A percentile compares a stretch with the other conserved stretches of the same genome.
These are phyloP conservation scores for Quambalaria eucalypti DNA, from an alignment of 1,284 basidiomycete species.

Conservation along the genomic window DNA sequence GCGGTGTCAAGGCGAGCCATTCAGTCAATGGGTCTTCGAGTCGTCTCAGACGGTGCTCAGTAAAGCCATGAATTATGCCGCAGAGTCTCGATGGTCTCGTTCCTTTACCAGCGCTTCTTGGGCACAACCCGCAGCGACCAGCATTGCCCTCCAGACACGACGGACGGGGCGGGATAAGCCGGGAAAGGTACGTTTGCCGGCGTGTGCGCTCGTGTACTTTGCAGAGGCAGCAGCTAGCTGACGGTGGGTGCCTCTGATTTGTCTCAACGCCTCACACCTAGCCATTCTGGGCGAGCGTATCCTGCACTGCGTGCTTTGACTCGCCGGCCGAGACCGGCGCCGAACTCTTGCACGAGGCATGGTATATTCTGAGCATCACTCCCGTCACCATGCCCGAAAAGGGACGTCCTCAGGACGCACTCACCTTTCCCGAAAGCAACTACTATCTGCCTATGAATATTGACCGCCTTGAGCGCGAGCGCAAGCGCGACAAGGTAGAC, in stretches of 20 bases:
- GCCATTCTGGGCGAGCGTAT: neutral
- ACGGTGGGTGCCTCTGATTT: no score
- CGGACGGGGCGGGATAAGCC: neutral
- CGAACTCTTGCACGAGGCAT: neutral
- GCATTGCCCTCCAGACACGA: neutral
- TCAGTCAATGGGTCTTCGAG: neutral
- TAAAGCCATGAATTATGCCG: neutral
- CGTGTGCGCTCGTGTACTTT: neutral
- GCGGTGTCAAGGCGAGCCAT: neutral
- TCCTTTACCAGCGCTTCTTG: neutral
- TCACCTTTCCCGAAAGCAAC: no score
- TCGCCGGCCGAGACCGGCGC: neutral
- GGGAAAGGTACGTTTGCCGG: neutral
- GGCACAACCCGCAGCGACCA: neutral
- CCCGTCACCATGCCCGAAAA: no score
- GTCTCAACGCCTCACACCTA: neutral
- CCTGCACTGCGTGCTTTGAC: neutral
- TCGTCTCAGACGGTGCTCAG: neutral
- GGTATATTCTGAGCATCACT: neutral
- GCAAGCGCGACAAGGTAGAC: slow-evolving; percentile 20
- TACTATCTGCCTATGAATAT: slow-evolving; percentile 17
- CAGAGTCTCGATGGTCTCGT: neutral
- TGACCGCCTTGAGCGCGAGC: no score
- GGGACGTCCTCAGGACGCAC: no score
- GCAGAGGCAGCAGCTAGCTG: no score